A percentile compares a stretch with the other conserved stretches of the same genome.
Conservation (phyloP, 140 eudicot species). For the Bidens hawaiensis region DNA sequence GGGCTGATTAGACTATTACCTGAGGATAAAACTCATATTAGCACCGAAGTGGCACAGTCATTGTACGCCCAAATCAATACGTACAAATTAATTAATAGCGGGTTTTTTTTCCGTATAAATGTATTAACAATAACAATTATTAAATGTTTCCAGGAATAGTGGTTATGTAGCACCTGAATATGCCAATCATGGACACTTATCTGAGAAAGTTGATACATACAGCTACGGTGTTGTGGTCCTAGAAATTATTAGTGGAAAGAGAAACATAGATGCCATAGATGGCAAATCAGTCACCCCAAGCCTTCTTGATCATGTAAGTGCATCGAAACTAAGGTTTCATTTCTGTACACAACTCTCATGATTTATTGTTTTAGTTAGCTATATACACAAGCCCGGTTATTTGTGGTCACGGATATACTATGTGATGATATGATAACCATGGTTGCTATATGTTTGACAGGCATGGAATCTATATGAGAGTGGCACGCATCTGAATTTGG, state of each 20-base stretch:
- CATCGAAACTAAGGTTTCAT: not conserved
- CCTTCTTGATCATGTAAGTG: constrained; percentile 47
- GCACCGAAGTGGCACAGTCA: constrained; percentile 30
- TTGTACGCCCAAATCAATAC: constrained; percentile 20
- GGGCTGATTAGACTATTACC: too few relatives aligned
- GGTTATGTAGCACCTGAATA: constrained; percentile 53
- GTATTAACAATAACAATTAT: not conserved
- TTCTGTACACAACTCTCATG: too few relatives aligned
- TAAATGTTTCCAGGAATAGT: not conserved
- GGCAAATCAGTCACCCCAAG: constrained; percentile 23
- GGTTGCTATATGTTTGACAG: too few relatives aligned
- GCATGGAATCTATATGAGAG: constrained; percentile 39
- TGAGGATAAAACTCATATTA: constrained; percentile 29
- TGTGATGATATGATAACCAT: too few relatives aligned
- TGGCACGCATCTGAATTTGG: too few relatives aligned
- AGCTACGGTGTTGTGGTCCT: constrained; percentile 56
- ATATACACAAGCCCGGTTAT: too few relatives aligned
- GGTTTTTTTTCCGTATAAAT: not conserved
- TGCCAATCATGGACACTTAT: constrained; percentile 48
- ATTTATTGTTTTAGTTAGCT: too few relatives aligned
- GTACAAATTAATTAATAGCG: not conserved
- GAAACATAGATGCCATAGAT: constrained; percentile 29
- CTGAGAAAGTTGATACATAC: constrained; percentile 57
- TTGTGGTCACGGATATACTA: too few relatives aligned
- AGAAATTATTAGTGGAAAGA: constrained; percentile 50